Conservation (phyloP, 441 rosid genomes). For the Populus tomentosa region DNA sequence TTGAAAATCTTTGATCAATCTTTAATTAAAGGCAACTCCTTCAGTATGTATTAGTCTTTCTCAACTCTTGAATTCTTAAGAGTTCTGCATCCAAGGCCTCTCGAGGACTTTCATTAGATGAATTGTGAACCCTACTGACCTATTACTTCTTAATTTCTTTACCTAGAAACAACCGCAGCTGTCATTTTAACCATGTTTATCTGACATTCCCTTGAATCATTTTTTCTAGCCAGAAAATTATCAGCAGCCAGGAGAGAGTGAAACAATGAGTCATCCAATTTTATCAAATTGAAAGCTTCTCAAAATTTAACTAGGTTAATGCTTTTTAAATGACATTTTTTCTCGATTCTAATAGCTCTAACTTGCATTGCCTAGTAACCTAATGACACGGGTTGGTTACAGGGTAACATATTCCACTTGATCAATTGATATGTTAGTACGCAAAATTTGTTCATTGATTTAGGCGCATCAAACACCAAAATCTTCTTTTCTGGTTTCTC, state of each 20-base stretch:
- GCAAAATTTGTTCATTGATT: neutral
- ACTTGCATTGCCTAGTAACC: neutral
- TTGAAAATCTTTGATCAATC: neutral
- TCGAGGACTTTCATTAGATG: neutral
- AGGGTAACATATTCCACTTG: neutral
- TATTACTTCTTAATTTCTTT: neutral
- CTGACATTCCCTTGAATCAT: neutral
- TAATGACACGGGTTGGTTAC: neutral
- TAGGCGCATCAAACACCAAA: neutral
- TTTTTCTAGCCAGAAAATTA: neutral
- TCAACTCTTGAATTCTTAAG: neutral
- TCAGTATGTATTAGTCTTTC: neutral
- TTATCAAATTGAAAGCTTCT: neutral
- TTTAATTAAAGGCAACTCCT: neutral
- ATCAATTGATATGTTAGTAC: neutral
- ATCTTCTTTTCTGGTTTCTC: neutral
- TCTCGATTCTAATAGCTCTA: neutral
- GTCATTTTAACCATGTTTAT: neutral
- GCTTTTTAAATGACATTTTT: neutral
- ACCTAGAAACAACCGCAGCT: neutral
- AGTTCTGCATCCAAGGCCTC: neutral
- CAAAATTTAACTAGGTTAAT: neutral
- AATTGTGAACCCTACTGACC: neutral
- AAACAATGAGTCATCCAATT: no score
- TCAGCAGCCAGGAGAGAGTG: no score